These are phyloP conservation scores for Dichomitus squalens DNA, from an alignment of 1,284 basidiomycete genomes.

Conservation along the genomic window DNA sequence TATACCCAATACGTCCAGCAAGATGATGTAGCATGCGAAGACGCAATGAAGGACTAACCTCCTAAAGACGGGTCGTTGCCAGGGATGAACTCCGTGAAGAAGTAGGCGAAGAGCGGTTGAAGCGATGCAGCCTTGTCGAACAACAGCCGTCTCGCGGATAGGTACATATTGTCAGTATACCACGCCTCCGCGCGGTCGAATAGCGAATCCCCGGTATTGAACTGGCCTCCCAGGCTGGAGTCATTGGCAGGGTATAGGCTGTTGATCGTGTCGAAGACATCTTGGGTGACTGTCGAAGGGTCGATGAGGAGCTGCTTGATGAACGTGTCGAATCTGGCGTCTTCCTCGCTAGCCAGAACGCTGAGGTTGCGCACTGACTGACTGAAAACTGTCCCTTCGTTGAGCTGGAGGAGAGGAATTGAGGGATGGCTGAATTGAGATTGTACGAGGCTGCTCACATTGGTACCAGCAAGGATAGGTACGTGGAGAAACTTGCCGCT, in stretches of 20 bases:
- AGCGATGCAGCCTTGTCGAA: conserved; percentile 47
- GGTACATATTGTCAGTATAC: conserved; percentile 61
- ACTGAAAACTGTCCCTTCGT: conserved; percentile 53
- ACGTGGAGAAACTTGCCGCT: conserved; percentile 55
- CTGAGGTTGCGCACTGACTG: conserved; percentile 38
- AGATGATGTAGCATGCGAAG: background rate
- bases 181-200: conserved; percentile 57
- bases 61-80: conserved; percentile 45
- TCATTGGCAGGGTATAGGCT: conserved; percentile 51
- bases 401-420: conserved; percentile 38
- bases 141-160: conserved; percentile 49
- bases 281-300: conserved; percentile 45
- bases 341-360: conserved; percentile 40
- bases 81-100: conserved; percentile 56
- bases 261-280: conserved; percentile 41
- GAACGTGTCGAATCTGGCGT: conserved; percentile 45
- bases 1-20: background rate
- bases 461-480: conserved; percentile 57
- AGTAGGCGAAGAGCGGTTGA: conserved; percentile 57
- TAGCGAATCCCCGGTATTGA: conserved; percentile 59
- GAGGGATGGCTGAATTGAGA: background rate
- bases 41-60: conserved; percentile 32
- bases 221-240: conserved; percentile 45
- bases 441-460: conserved; percentile 38
- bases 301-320: conserved; percentile 51